Evolutionary conservation across 2,329 filamentous ascomycete species (phyloP), one percentile per base, ranked within the genome.

Genomic region (Scleromitrula shiraiana): DNA sequence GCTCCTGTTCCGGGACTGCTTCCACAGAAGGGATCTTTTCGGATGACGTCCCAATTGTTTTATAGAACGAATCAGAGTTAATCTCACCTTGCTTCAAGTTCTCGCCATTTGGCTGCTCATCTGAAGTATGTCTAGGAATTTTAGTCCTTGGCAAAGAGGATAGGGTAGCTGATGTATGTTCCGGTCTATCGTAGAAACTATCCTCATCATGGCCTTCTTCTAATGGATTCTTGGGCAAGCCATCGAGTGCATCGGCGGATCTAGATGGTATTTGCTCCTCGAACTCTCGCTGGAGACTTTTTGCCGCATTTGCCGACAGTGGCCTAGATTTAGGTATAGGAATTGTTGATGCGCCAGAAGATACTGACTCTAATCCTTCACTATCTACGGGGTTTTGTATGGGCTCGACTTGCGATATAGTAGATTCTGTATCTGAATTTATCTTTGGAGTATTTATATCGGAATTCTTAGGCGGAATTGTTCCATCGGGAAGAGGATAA

Each of bases 81-180:
- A 62, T 53, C 10, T 50, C 26, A 27, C 54, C 27, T 26, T 46
- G n/a, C 15, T 40, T 41, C 30, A 60, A 23, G 51, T 57, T 36
- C 23, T 50, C 24, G 32, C 54, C 53, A 22, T 53, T 49, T 52
- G 41, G 54, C 42, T 62, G 59, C 10, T 37, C 43, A 53, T 56
- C 65, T 51, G 70, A 73, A 12, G 69, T 65, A 46, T 70, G 63
- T 50, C 73, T 71, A 1, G 79, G 80, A 48, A 83, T 66, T 54
- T 77, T 78, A 6, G 72, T 65, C 40, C 70, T 67, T 9, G 79
- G 77, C 24, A 77, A 61, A 7, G 75, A 72, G 3, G 76, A 77
- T 7, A 73, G 53, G 4, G 72, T 67, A 4, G 71, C 65, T 24
- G 70, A 69, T 7, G 67, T 66, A 41, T 70, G 65, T 19, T 65